These are phyloP conservation scores for Metschnikowia reukaufii DNA, from an alignment of 805 yeast species.

Conservation along the genomic window DNA sequence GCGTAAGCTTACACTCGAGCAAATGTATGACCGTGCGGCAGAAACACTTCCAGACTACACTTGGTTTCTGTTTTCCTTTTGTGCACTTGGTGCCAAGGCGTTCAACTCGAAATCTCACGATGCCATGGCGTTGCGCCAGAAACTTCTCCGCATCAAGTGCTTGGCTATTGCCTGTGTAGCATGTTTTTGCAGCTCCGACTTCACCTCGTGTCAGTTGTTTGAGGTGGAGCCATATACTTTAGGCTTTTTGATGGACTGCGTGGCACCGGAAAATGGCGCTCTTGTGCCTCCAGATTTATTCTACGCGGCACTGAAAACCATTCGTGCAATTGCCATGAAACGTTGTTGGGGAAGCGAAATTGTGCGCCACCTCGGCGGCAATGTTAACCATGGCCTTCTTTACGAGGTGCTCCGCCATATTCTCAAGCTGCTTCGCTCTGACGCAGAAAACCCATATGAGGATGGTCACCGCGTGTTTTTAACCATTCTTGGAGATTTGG, in stretches of 20 bases:
- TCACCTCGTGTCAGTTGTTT: slow-evolving; percentile 62
- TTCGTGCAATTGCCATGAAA: slow-evolving; percentile 67
- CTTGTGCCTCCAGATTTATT: slow-evolving; percentile 52
- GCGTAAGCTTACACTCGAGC: slow-evolving; percentile 53
- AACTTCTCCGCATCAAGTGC: slow-evolving; percentile 63
- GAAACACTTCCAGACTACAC: slow-evolving; percentile 58
- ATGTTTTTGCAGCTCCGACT: slow-evolving; percentile 55
- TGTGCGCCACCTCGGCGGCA: slow-evolving; percentile 76
- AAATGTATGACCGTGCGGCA: slow-evolving; percentile 61
- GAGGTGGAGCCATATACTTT: slow-evolving; percentile 71
- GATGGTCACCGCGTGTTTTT: slow-evolving; percentile 56
- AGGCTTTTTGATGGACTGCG: slow-evolving; percentile 65
- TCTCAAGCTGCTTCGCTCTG: slow-evolving; percentile 48
- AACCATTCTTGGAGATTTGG: slow-evolving; percentile 60
- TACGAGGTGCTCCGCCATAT: slow-evolving; percentile 70
- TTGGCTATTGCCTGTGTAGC: slow-evolving; percentile 65
- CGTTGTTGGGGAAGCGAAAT: slow-evolving; percentile 75
- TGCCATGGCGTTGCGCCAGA: slow-evolving; percentile 53
- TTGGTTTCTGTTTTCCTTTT: slow-evolving; percentile 62
- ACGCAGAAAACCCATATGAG: slow-evolving; percentile 31
- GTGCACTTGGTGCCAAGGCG: slow-evolving; percentile 68
- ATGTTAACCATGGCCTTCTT: slow-evolving; percentile 79
- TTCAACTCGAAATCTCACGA: slow-evolving; percentile 59
- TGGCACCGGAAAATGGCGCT: slow-evolving; percentile 60
- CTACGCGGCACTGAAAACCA: slow-evolving; percentile 60